Evolutionary conservation across 768 basidiomycete genomes (phyloP), one percentile per base, ranked within the genome.

Genomic region (Gelatoporia subvermispora): DNA sequence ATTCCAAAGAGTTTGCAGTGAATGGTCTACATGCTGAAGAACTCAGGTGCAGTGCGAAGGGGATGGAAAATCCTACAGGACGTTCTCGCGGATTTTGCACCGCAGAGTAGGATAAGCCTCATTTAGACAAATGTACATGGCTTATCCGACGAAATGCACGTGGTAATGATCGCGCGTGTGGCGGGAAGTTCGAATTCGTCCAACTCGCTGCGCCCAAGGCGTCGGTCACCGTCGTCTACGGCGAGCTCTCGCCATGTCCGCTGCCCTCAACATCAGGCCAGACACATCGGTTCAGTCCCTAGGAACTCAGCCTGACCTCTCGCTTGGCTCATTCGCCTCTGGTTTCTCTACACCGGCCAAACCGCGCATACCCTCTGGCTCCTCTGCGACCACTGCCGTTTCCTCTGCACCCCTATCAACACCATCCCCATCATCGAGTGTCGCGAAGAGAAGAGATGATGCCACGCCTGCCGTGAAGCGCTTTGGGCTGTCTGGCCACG

Each of bases 301-400:
- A 16, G 68, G 69, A 39, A 76, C 69, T 2, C 68, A 78, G 35
- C 78, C 76, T n/a, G 84, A 84, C 56, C 65, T 85, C 28, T 82
- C 83, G 8, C 68, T 85, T 1, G 77, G 76, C 23, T 81, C 82
- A 8, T 63, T 82, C 13, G 67, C 66, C 22, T 77, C 77, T 8
- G 74, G 70, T 8, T 73, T 81, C 55, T 77, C 78, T 1, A 80
- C 78, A 1, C 80, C 79, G 20, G 73, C 69, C 1, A 60, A 73
- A 53, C 59, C 71, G 25, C 72, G 78, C 10, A 64, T 74, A 5
- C 75, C 77, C 3, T 81, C 81, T 0, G 42, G 72, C 5, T 74
- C 78, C 0, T 78, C 77, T 3, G 69, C 69, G 35, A 74, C 74
- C 4, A 79, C 82, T 0, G 77, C 75, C 0, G 68, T 68, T 10